A percentile compares a stretch with the other conserved stretches of the same genome.
phyloP scores from a whole-genome alignment of 768 basidiomycete species.

The Cystofilobasidium capitatum region DNA sequence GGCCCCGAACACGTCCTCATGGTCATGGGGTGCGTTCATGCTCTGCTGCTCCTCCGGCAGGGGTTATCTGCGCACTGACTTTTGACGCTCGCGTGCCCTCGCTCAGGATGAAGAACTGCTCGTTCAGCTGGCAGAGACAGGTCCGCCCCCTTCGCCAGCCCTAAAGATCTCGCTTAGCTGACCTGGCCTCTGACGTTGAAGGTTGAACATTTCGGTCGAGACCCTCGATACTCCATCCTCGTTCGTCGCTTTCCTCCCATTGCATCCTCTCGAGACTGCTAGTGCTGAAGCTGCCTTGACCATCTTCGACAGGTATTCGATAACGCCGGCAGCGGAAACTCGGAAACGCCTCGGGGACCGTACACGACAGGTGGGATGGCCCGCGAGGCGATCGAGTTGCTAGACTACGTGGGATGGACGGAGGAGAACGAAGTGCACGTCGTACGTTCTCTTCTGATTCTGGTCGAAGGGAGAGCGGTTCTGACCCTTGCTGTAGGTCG shows the following conservation, averaged over 20 bases:
- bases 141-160: slow-evolving; percentile 24
- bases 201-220: slow-evolving; percentile 54
- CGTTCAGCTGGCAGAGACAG: slow-evolving; percentile 9
- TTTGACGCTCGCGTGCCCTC: no score
- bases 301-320: no score
- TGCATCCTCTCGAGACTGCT: no score
- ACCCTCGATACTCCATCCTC: slow-evolving; percentile 52
- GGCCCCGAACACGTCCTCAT: slow-evolving; percentile 59
- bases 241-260: no score
- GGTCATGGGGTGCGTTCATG: no score
- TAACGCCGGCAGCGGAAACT: slow-evolving; percentile 73
- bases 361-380: slow-evolving; percentile 65
- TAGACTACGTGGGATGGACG: slow-evolving; percentile 67
- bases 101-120: slow-evolving; percentile 19
- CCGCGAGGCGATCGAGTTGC: slow-evolving; percentile 55
- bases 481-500: no score
- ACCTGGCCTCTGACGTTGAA: slow-evolving; percentile 54
- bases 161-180: slow-evolving; percentile 14
- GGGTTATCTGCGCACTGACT: no score
- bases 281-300: no score
- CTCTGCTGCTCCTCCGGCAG: no score
- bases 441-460: background rate
- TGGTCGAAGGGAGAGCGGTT: background rate
- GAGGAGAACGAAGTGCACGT: slow-evolving; percentile 54
- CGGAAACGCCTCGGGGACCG: slow-evolving; percentile 58